These are phyloP conservation scores for Phytophthora sansomeana DNA, from an alignment of 352 stramenopile species.

Conservation along the genomic window DNA sequence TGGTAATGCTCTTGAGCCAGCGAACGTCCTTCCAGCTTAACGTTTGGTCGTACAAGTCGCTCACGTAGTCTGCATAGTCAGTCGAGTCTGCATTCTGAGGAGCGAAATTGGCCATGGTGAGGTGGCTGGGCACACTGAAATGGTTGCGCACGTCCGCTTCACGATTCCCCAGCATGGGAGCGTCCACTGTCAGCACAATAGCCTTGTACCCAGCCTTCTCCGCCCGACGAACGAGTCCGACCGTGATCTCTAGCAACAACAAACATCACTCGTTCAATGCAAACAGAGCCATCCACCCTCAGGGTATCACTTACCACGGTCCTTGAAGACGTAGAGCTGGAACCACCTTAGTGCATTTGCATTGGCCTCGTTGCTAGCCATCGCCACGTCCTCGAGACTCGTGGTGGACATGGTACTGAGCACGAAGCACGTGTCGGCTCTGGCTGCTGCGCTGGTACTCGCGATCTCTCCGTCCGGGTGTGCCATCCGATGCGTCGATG, in stretches of 20 bases:
- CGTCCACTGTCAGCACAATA: conserved; percentile 95
- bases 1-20: conserved; percentile 92
- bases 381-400: conserved; percentile 52
- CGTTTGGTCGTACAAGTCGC: conserved; percentile 93
- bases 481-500: conserved; percentile 95
- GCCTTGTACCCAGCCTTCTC: conserved; percentile 95
- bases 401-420: conserved; percentile 85
- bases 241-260: conserved; percentile 88
- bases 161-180: conserved; percentile 94
- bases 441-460: conserved; percentile 81
- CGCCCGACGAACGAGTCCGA: conserved; percentile 87
- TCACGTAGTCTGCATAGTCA: conserved; percentile 49
- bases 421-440: conserved; percentile 91
- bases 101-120: conserved; percentile 42
- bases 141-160: conserved; percentile 95
- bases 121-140: conserved; percentile 84
- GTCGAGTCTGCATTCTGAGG: conserved; percentile 28
- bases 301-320: conserved; percentile 53
- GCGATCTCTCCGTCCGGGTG: conserved; percentile 94
- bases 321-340: conserved; percentile 96
- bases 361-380: conserved; percentile 60
- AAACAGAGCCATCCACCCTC: not conserved
- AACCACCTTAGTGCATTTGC: conserved; percentile 90
- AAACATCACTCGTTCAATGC: conserved; percentile 3
- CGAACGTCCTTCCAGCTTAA: conserved; percentile 94